Percentiles rank a stretch among this genome's conserved stretches.
These are phyloP conservation scores for Pseudogymnoascus sp. DNA, from an alignment of 2,329 filamentous ascomycete genomes.

Conservation along the genomic window DNA sequence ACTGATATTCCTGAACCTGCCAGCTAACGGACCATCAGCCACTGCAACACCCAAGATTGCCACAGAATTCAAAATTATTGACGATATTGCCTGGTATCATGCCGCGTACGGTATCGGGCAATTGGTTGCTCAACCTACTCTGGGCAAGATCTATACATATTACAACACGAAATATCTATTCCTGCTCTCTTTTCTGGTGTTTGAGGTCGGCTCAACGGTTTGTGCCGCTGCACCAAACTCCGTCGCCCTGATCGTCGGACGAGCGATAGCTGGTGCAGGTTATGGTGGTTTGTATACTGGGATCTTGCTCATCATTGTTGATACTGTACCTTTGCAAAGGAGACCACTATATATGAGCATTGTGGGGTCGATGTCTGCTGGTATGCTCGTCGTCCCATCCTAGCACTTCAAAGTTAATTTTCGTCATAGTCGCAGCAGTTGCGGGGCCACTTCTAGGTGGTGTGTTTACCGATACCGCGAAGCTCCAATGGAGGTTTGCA, in stretches of 20 bases:
- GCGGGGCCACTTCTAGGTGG: constrained; percentile 32
- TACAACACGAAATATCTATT: constrained; percentile 25
- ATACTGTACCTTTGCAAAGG: constrained; percentile 21
- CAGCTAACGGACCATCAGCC: constrained; percentile 34
- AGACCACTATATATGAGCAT: constrained; percentile 19
- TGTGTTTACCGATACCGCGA: constrained; percentile 32
- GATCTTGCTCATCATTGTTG: constrained; percentile 24
- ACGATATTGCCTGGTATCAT: constrained; percentile 32
- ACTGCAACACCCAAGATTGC: constrained; percentile 19
- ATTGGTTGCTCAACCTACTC: constrained; percentile 20
- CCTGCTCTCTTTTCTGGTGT: constrained; percentile 21
- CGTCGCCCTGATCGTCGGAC: constrained; percentile 28
- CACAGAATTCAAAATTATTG: constrained; percentile 19
- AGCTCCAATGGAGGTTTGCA: constrained; percentile 26
- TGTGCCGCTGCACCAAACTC: constrained; percentile 26
- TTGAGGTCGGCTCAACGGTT: constrained; percentile 27
- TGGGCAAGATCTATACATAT: constrained; percentile 23
- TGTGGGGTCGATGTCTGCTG: constrained; percentile 20
- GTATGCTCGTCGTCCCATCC: not conserved
- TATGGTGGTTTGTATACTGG: constrained; percentile 26
- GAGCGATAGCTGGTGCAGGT: constrained; percentile 27
- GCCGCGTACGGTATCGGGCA: constrained; percentile 30
- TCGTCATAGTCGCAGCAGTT: constrained; percentile 18
- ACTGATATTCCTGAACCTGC: constrained; percentile 27
- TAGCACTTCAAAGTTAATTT: not conserved